A percentile compares a stretch with the other conserved stretches of the same genome.
phyloP scores from a whole-genome alignment of 2,329 filamentous ascomycete species.

The Pseudogymnoascus sp. region DNA sequence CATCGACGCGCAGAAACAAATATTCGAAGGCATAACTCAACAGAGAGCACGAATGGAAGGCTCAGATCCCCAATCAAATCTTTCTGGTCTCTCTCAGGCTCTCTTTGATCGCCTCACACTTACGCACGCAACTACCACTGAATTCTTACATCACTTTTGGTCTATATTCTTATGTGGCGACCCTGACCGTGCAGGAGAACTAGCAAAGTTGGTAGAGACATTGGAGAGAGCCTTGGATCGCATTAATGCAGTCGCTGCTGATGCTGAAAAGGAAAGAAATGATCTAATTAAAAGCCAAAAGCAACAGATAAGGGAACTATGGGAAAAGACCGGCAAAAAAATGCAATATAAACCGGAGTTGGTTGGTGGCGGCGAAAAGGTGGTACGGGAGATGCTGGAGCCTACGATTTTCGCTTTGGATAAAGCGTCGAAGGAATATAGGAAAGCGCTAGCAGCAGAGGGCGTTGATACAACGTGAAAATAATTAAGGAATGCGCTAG shows the following conservation, averaged over 20 bases:
- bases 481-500: background rate
- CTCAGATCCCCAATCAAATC: slow-evolving; percentile 23
- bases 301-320: slow-evolving; percentile 60
- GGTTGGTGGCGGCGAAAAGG: slow-evolving; percentile 65
- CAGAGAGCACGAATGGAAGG: slow-evolving; percentile 52
- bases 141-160: slow-evolving; percentile 99
- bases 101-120: slow-evolving; percentile 56
- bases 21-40: slow-evolving; percentile 55
- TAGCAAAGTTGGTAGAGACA: slow-evolving; percentile 74
- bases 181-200: slow-evolving; percentile 66
- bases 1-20: slow-evolving; percentile 53
- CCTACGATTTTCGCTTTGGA: slow-evolving; percentile 64
- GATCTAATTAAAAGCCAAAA: slow-evolving; percentile 58
- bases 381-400: slow-evolving; percentile 66
- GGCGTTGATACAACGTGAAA: slow-evolving; percentile 22
- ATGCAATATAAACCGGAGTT: slow-evolving; percentile 58
- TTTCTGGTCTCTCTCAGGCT: slow-evolving; percentile 37
- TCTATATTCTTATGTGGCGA: slow-evolving; percentile 83
- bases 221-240: slow-evolving; percentile 67
- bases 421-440: slow-evolving; percentile 62
- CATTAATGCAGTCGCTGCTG: slow-evolving; percentile 69
- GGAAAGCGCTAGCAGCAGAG: slow-evolving; percentile 59
- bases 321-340: slow-evolving; percentile 65
- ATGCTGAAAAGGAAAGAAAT: slow-evolving; percentile 67
- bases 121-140: slow-evolving; percentile 86